phyloP scores from a whole-genome alignment of 805 yeast genomes.

The Tetrapisispora arboricola region DNA sequence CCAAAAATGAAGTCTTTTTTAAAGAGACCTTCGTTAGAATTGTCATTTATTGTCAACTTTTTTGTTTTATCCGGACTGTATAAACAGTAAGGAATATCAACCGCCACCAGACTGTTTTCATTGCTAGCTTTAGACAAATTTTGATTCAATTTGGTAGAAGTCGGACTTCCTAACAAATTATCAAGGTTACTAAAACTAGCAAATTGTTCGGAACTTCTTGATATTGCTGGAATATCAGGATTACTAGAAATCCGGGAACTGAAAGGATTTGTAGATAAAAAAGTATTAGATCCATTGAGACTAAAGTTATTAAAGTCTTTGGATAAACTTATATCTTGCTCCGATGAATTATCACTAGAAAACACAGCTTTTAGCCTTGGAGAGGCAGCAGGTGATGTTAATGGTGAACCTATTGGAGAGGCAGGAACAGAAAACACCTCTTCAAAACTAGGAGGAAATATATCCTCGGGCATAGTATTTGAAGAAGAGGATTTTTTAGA shows the following conservation, averaged over 20 bases:
- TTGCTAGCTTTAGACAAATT: background rate
- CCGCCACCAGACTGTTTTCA: background rate
- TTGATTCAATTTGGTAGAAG: background rate
- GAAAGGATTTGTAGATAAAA: background rate
- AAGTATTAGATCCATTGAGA: background rate
- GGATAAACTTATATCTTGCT: constrained; percentile 11
- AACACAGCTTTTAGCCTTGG: constrained; percentile 8
- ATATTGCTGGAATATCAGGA: background rate
- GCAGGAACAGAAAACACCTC: constrained; percentile 43
- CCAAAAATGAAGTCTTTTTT: background rate
- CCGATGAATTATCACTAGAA: constrained; percentile 12
- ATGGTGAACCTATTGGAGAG: constrained; percentile 32
- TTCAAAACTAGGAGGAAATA: constrained; percentile 50
- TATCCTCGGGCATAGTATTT: constrained; percentile 9
- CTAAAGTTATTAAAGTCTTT: background rate
- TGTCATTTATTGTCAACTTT: background rate
- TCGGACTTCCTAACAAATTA: constrained; percentile 9
- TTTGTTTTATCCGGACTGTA: background rate
- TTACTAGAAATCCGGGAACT: background rate
- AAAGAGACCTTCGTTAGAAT: background rate
- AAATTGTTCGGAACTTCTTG: background rate
- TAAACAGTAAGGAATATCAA: constrained; percentile 1
- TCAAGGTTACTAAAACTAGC: constrained; percentile 12
- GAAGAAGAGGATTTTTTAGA: background rate
- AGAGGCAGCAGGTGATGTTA: constrained; percentile 13